Evolutionary conservation across 1,284 basidiomycete species (phyloP).

Genomic region (Fomitiporia mediterranea): DNA sequence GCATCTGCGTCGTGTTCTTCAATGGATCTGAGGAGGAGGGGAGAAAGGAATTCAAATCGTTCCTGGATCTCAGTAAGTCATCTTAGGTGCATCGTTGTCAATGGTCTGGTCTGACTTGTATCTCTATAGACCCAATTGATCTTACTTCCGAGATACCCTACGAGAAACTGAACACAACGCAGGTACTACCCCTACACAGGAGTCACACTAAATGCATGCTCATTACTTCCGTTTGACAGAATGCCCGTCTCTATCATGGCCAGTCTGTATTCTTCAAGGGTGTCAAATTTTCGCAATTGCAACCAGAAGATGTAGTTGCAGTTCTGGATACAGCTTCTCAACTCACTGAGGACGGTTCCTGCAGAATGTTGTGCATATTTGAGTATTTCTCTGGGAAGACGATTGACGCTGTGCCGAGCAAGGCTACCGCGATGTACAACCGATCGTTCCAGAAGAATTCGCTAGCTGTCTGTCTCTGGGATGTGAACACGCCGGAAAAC

Average conservation of each 20-base stretch:
- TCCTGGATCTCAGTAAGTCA: slow-evolving; percentile 40
- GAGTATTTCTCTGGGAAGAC: slow-evolving; percentile 41
- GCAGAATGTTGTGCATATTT: slow-evolving; percentile 22
- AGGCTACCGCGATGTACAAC: slow-evolving; percentile 34
- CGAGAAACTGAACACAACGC: slow-evolving; percentile 39
- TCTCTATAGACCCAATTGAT: slow-evolving; percentile 36
- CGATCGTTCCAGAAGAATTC: slow-evolving; percentile 31
- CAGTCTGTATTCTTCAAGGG: slow-evolving; percentile 23
- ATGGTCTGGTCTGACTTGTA: not conserved
- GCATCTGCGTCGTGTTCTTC: slow-evolving; percentile 35
- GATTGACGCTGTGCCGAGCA: slow-evolving; percentile 34
- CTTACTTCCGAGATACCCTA: slow-evolving; percentile 40
- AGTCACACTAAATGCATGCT: too few species aligned
- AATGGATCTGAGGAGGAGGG: slow-evolving; percentile 48
- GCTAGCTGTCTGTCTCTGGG: slow-evolving; percentile 34
- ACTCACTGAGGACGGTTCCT: not conserved
- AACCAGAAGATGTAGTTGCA: not conserved
- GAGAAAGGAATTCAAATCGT: slow-evolving; percentile 37
- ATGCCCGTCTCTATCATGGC: not conserved
- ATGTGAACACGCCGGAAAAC: slow-evolving; percentile 30
- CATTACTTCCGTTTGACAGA: too few species aligned
- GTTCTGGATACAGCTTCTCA: slow-evolving; percentile 7
- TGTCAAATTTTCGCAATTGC: slow-evolving; percentile 7
- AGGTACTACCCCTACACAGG: too few species aligned
- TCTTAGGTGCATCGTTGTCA: not conserved